A percentile compares a stretch with the other conserved stretches of the same genome.
Evolutionary conservation across 495 filamentous ascomycete genomes (phyloP).

Genomic region (Sordaria brevicollis): DNA sequence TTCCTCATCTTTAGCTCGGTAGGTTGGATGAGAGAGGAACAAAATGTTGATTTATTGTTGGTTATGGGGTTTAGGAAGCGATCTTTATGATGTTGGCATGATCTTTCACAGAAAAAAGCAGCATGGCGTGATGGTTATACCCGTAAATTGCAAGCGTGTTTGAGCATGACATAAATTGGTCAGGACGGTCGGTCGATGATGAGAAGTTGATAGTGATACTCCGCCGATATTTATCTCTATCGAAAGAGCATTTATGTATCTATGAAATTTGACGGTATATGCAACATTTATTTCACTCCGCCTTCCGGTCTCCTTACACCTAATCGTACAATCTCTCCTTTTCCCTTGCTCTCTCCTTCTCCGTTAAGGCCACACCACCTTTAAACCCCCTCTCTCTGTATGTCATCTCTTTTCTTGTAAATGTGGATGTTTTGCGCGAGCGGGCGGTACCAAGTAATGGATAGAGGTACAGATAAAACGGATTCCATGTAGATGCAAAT

Average conservation of each 20-base stretch:
- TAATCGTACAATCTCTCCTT: neutral
- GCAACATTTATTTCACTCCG: neutral
- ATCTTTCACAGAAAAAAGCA: no score
- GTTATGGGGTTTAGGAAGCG: neutral
- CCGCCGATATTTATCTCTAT: neutral
- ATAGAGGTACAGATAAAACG: no score
- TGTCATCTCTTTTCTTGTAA: neutral
- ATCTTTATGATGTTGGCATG: neutral
- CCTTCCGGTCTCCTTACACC: neutral
- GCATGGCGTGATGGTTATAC: no score
- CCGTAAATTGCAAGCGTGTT: no score
- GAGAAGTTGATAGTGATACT: no score
- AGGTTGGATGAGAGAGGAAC: neutral
- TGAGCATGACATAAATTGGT: no score
- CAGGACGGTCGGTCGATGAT: no score
- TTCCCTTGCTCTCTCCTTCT: neutral
- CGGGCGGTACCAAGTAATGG: neutral
- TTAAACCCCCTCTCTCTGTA: neutral
- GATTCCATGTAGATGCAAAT: neutral
- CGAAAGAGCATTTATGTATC: neutral
- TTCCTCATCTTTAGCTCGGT: conserved; percentile 62
- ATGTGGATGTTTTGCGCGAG: neutral
- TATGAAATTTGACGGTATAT: neutral
- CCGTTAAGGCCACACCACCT: neutral
- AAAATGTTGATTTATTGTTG: neutral